Percentiles rank a stretch among this genome's conserved stretches.
phyloP scores from a whole-genome alignment of 345 rosid species.

The Eucalyptus sp. region DNA sequence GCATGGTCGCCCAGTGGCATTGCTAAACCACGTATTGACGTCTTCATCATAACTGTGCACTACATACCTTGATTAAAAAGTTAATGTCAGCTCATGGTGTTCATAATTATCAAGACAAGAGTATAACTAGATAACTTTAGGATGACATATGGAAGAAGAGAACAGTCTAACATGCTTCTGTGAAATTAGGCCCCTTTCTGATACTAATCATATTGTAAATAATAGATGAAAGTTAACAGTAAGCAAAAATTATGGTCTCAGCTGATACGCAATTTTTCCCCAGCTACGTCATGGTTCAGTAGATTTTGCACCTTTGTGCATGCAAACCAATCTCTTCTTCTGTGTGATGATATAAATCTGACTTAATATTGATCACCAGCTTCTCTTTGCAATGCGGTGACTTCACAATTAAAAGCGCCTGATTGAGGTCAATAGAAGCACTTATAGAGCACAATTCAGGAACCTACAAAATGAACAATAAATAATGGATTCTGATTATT shows the following conservation, averaged over 20 bases:
- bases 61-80: constrained; percentile 34
- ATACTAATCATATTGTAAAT: not conserved
- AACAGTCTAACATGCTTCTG: not conserved
- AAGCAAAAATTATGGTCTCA: not conserved
- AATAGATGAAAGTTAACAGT: not conserved
- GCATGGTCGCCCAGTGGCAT: constrained; percentile 70
- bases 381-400: constrained; percentile 49
- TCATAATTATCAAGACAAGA: not conserved
- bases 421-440: constrained; percentile 55
- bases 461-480: constrained; percentile 41
- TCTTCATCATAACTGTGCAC: constrained; percentile 34
- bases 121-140: not conserved
- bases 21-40: constrained; percentile 66
- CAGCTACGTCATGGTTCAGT: not conserved
- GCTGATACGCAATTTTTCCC: not conserved
- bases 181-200: not conserved
- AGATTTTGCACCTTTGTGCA: not conserved
- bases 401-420: constrained; percentile 41
- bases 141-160: not conserved
- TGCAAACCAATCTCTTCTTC: constrained; percentile 35
- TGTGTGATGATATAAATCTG: constrained; percentile 18
- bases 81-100: not conserved
- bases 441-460: constrained; percentile 74
- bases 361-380: constrained; percentile 42
- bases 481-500: not conserved